Evolutionary conservation across 441 rosid genomes (phyloP), one percentile per base, ranked within the genome.

Genomic region (Syzygium syzygioides): DNA sequence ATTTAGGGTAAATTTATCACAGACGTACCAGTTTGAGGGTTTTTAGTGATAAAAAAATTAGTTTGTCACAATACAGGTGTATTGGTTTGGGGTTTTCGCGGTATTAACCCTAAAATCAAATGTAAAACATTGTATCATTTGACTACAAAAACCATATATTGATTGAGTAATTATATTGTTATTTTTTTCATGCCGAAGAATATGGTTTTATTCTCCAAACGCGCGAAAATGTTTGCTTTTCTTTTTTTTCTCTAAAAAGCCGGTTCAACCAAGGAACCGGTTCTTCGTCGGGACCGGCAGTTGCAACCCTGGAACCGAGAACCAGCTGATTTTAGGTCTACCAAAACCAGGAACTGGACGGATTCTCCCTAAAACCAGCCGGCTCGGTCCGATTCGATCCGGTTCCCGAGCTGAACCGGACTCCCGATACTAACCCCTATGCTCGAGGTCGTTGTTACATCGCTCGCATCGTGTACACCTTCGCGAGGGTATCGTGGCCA

Each of bases 321-420:
- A 34, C 4, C 8, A 19, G 11, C 4, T 9, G 0, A 66, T 18
- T 34, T 4, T 34, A 9, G 1, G 7, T 19, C 34, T 34, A 45
- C 4, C 12, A 0, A 5, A 68, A 34, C 4, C 6, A 3, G 41
- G 28, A 34, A 68, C 0, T 2, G 3, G 13, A 8, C 0, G 0
- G 0, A 6, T 4, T 4, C 11, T 32, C 3, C 41, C 11, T 66
- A 32, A 32, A 66, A 9, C 0, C 1, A 0, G 14, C 26, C 0
- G 2, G 1, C 7, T 66, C 2, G 12, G 6, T 66, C 6, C 3
- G 0, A 1, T 32, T 32, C 7, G 7, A 66, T 32, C 45, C 7
- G 10, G 6, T 18, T 32, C 5, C 1, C 5, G 7, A 17, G 45
- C 9, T 0, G 25, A 32, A 18, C 45, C 0, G 20, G 0, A 0